Evolutionary conservation across 805 yeast species (phyloP).

Genomic region (Kodamaea laetipori): DNA sequence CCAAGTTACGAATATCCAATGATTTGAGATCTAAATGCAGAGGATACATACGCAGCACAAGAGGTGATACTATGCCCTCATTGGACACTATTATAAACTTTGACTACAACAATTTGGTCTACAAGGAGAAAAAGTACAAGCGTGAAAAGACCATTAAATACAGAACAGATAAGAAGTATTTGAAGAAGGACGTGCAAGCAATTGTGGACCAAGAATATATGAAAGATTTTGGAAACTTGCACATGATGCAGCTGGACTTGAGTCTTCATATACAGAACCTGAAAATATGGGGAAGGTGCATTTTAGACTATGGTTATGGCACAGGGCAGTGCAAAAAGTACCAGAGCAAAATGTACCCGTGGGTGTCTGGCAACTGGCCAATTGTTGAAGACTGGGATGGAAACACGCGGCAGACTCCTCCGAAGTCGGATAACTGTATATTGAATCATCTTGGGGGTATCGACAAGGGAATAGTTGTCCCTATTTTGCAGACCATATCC

Average conservation of each 20-base stretch:
- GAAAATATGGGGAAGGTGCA: conserved; percentile 32
- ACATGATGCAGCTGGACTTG: conserved; percentile 1
- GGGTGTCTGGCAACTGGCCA: conserved; percentile 32
- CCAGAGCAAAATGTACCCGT: conserved; percentile 28
- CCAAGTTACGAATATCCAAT: conserved; percentile 2
- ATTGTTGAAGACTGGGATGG: conserved; percentile 17
- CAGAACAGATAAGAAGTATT: conserved; percentile 14
- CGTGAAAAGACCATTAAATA: conserved; percentile 20
- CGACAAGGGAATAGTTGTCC: conserved; percentile 34
- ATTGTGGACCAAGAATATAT: conserved; percentile 1
- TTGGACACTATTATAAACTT: conserved; percentile 4
- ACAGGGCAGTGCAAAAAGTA: conserved; percentile 14
- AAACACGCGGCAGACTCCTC: neutral
- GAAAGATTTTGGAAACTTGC: neutral
- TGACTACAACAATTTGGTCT: conserved; percentile 24
- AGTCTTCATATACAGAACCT: conserved; percentile 12
- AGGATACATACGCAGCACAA: conserved; percentile 7
- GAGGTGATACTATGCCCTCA: neutral
- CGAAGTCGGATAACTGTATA: neutral
- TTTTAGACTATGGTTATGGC: conserved; percentile 13
- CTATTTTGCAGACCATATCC: conserved; percentile 22
- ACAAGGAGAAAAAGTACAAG: conserved; percentile 31
- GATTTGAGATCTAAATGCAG: conserved; percentile 8
- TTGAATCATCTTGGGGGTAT: conserved; percentile 17
- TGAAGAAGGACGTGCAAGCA: neutral